Evolutionary conservation across 768 basidiomycete genomes (phyloP).

Genomic region (Russula ochroleuca): DNA sequence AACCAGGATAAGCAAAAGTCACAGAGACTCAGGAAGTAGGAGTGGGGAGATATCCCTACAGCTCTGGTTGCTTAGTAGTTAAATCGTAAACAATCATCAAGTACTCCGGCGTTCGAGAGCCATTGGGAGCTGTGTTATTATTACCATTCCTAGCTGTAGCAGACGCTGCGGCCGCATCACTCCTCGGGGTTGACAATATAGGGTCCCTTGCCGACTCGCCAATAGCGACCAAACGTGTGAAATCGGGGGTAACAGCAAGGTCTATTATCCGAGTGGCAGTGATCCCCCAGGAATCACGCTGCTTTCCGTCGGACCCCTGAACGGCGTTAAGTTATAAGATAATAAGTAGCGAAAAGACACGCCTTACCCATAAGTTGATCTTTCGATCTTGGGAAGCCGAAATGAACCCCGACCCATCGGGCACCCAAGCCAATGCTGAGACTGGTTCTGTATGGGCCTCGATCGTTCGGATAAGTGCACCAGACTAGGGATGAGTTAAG

Average conservation of each 20-base stretch:
- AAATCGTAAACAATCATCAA: slow-evolving; percentile 77
- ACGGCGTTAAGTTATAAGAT: slow-evolving; percentile 16
- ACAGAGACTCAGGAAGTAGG: slow-evolving; percentile 14
- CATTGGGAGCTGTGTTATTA: slow-evolving; percentile 33
- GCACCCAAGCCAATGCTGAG: slow-evolving; percentile 81
- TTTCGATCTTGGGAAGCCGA: slow-evolving; percentile 84
- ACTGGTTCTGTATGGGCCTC: slow-evolving; percentile 78
- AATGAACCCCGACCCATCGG: slow-evolving; percentile 85
- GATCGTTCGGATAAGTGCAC: slow-evolving; percentile 60
- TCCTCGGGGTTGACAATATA: slow-evolving; percentile 15
- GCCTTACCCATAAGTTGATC: slow-evolving; percentile 75
- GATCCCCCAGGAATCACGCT: slow-evolving; percentile 62
- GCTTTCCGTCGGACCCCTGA: slow-evolving; percentile 72
- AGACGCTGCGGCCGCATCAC: slow-evolving; percentile 29
- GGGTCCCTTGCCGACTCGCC: slow-evolving; percentile 52
- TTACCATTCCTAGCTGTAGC: slow-evolving; percentile 31
- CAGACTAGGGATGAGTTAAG: slow-evolving; percentile 48
- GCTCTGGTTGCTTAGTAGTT: slow-evolving; percentile 57
- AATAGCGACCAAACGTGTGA: slow-evolving; percentile 76
- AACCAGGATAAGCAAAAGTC: slow-evolving; percentile 26
- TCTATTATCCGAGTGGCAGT: slow-evolving; percentile 80
- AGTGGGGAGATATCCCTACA: slow-evolving; percentile 45
- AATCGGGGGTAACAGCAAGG: slow-evolving; percentile 82
- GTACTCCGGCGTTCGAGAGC: slow-evolving; percentile 44
- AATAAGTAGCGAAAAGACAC: slow-evolving; percentile 11